Evolutionary conservation across 2,329 filamentous ascomycete species (phyloP).

Genomic region (Paecilomyces dactylethromorphus): DNA sequence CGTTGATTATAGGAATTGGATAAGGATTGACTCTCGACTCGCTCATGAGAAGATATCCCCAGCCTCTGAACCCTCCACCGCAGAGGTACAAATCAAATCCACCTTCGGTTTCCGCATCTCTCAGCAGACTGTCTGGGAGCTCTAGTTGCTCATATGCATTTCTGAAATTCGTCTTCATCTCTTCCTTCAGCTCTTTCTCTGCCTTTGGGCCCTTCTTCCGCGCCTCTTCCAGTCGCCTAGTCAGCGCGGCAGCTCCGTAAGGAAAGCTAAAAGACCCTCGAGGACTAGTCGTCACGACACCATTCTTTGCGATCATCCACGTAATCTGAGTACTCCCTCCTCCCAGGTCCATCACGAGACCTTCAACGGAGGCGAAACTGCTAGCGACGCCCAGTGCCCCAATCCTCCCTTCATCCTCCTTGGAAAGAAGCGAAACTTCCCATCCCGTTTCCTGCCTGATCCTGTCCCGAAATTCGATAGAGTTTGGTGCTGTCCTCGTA

Average conservation of each 20-base stretch:
- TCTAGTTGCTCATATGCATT: constrained; percentile 53
- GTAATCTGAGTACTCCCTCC: constrained; percentile 67
- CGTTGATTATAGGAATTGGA: constrained; percentile 75
- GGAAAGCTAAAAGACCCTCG: constrained; percentile 59
- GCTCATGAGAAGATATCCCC: constrained; percentile 84
- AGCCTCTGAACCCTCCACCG: constrained; percentile 83
- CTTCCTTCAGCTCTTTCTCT: constrained; percentile 44
- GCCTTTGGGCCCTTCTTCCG: constrained; percentile 37
- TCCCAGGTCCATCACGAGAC: constrained; percentile 80
- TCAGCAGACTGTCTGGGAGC: constrained; percentile 48
- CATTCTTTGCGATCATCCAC: constrained; percentile 53
- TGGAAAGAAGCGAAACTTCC: constrained; percentile 64
- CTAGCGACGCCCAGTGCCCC: constrained; percentile 80
- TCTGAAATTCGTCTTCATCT: constrained; percentile 54
- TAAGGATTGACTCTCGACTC: constrained; percentile 68
- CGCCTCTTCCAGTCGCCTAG: constrained; percentile 45
- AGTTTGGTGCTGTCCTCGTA: constrained; percentile 73
- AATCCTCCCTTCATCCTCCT: constrained; percentile 73
- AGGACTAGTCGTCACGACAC: constrained; percentile 46
- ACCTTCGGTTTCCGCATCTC: constrained; percentile 36
- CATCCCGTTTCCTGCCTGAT: constrained; percentile 62
- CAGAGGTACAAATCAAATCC: constrained; percentile 74
- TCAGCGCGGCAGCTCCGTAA: constrained; percentile 63
- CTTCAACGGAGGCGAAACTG: constrained; percentile 62
- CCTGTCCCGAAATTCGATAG: constrained; percentile 56